These are phyloP conservation scores for Epichloe brachyelytri DNA, from an alignment of 2,329 filamentous ascomycete species.

Conservation along the genomic window DNA sequence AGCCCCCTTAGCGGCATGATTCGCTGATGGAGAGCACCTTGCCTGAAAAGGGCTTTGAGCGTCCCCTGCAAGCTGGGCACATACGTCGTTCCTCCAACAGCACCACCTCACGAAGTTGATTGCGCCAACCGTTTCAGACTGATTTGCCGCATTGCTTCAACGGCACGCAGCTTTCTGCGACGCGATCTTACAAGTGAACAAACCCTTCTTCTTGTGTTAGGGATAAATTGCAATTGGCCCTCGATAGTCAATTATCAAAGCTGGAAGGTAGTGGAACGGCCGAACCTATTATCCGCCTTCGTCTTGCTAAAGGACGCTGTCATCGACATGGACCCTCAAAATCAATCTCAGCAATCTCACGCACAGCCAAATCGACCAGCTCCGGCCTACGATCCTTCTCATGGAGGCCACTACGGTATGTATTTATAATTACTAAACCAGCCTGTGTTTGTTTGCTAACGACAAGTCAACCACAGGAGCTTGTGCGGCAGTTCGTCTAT, in stretches of 20 bases:
- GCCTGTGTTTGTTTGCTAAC: constrained; percentile 2
- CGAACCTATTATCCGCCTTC: background rate
- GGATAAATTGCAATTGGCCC: background rate
- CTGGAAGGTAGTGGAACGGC: background rate
- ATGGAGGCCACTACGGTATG: constrained; percentile 69
- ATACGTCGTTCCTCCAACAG: background rate
- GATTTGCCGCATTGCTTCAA: background rate
- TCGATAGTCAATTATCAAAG: background rate
- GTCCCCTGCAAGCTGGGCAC: background rate
- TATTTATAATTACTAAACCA: constrained; percentile 2
- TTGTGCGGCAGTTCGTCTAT: constrained; percentile 29
- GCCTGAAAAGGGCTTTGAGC: background rate
- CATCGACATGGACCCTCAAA: constrained; percentile 25
- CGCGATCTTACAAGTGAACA: background rate
- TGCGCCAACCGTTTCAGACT: background rate
- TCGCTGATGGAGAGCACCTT: background rate
- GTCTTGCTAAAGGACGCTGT: background rate
- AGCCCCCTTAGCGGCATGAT: background rate
- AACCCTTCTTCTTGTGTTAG: too few species aligned
- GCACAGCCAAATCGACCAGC: constrained; percentile 44
- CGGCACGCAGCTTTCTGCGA: background rate
- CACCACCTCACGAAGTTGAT: background rate
- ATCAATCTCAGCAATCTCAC: constrained; percentile 38
- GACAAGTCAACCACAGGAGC: constrained; percentile 25
- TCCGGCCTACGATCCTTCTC: constrained; percentile 58